Percentiles rank a stretch among this genome's conserved stretches.
phyloP scores from a whole-genome alignment of 2,329 filamentous ascomycete genomes.

The Trichoderma citrinoviride region DNA sequence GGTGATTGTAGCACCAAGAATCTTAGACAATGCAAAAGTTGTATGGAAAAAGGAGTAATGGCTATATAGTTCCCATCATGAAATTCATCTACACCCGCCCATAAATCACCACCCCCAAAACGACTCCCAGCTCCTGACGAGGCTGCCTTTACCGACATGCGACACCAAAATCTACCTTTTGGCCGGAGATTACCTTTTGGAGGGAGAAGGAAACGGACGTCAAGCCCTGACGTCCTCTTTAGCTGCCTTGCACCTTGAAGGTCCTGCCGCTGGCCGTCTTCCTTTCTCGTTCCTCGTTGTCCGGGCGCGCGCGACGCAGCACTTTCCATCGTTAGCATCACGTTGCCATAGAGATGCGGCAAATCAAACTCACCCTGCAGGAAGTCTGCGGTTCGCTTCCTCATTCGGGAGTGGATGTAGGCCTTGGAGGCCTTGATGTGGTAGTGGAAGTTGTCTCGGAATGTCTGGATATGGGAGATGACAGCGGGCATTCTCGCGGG shows the following conservation, averaged over 20 bases:
- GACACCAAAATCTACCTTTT: conserved; percentile 16
- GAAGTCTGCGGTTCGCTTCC: conserved; percentile 95
- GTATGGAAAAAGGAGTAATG: not conserved
- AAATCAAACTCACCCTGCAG: conserved; percentile 72
- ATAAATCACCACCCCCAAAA: not conserved
- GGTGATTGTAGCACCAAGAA: not conserved
- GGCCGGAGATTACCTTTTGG: conserved; percentile 4
- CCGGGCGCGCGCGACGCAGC: conserved; percentile 89
- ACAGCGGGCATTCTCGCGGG: conserved; percentile 87
- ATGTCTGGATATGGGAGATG: conserved; percentile 99
- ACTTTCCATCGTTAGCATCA: conserved; percentile 53
- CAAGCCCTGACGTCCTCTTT: conserved; percentile 19
- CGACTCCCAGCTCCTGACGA: not conserved
- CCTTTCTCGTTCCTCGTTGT: conserved; percentile 94
- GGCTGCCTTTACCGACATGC: not conserved
- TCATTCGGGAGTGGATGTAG: conserved; percentile 98
- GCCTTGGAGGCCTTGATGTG: conserved; percentile 99
- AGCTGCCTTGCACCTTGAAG: conserved; percentile 61
- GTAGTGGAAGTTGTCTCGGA: conserved; percentile 99
- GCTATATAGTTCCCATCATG: conserved; percentile 10
- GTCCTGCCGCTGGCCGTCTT: conserved; percentile 97
- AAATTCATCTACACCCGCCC: conserved; percentile 15
- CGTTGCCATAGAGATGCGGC: not conserved
- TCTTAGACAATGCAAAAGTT: too few relatives aligned
- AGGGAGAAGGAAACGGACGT: conserved; percentile 12